Evolutionary conservation across 148 eudicot genomes (phyloP), one percentile per base, ranked within the genome.

Genomic region (Nyssa sinensis): DNA sequence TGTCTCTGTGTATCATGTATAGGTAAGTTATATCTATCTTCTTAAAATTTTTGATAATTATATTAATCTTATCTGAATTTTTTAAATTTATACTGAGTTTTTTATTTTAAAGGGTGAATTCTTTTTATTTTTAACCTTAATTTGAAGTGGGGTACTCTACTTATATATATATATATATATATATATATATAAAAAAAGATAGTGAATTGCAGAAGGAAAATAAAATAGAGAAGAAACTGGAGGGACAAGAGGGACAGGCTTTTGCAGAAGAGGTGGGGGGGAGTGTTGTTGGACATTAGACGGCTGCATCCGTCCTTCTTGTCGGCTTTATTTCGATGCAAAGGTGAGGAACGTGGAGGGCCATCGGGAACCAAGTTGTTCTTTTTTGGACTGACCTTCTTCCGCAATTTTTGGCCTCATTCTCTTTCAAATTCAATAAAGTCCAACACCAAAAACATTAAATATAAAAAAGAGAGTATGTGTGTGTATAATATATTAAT

Each of bases 261-360:
- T 81, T 81, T 71, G 31, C 73, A 73, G 78, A 32, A 72, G 37
- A 66, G 39, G 35, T n/a, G 59, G 4, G 30, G 67, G 69, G 14
- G 55, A 31, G 39, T 7, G 29, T 58, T 71, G 30, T 55, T 70
- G 53, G 30, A 33, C 47, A 30, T 30, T 53, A 51, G 64, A 44
- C 76, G 81, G 84, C 78, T 74, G 66, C 21, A 23, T 70, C 44
- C 58, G 74, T 81, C 74, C 78, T 73, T 59, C 29, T 77, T 80
- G 83, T 75, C 83, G 75, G 75, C 63, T 65, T 58, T 77, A 37
- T 10, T 71, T 65, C 32, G 57, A 29, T 27, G 8, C 64, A 37
- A 53, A 66, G 23, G 14, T 24, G 14, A 28, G 29, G 31, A 59
- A 59, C 74, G 74, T 59, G 64, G n/a, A n/a, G n/a, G n/a, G 53